phyloP scores from a whole-genome alignment of 352 stramenopile genomes.

The Phytophthora lateralis region DNA sequence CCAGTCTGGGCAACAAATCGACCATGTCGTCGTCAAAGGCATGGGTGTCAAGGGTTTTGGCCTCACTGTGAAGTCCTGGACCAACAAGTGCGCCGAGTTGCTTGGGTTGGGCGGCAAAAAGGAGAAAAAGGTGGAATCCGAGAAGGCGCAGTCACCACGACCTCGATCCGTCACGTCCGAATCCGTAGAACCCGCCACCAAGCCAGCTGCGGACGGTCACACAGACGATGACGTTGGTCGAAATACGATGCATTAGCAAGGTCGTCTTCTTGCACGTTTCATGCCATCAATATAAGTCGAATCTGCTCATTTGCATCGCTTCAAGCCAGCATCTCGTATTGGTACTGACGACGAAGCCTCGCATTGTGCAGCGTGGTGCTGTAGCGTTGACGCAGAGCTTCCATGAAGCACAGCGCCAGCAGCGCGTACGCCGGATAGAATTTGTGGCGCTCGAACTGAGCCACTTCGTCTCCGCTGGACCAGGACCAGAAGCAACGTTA shows the following conservation, averaged over 20 bases:
- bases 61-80: constrained; percentile 31
- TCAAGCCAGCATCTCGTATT: constrained; percentile 57
- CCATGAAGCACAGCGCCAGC: constrained; percentile 70
- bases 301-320: constrained; percentile 6
- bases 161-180: constrained; percentile 21
- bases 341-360: constrained; percentile 59
- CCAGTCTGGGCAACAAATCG: constrained; percentile 22
- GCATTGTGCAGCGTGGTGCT: constrained; percentile 60
- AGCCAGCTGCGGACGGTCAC: neutral
- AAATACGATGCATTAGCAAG: constrained; percentile 30
- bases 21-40: constrained; percentile 59
- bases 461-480: constrained; percentile 49
- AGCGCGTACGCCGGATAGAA: constrained; percentile 77
- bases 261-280: neutral
- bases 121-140: constrained; percentile 23
- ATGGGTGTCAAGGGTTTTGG: constrained; percentile 50
- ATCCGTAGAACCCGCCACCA: neutral
- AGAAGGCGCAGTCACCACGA: constrained; percentile 4
- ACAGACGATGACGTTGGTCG: constrained; percentile 8
- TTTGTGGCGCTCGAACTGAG: constrained; percentile 67
- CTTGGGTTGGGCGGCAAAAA: constrained; percentile 32
- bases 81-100: constrained; percentile 29
- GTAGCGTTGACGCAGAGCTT: constrained; percentile 80
- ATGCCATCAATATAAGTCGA: constrained; percentile 13
- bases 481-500: constrained; percentile 15